A percentile compares a stretch with the other conserved stretches of the same genome.
Conservation (phyloP, 2,329 filamentous ascomycete genomes). For the Rhynchosporium secalis region DNA sequence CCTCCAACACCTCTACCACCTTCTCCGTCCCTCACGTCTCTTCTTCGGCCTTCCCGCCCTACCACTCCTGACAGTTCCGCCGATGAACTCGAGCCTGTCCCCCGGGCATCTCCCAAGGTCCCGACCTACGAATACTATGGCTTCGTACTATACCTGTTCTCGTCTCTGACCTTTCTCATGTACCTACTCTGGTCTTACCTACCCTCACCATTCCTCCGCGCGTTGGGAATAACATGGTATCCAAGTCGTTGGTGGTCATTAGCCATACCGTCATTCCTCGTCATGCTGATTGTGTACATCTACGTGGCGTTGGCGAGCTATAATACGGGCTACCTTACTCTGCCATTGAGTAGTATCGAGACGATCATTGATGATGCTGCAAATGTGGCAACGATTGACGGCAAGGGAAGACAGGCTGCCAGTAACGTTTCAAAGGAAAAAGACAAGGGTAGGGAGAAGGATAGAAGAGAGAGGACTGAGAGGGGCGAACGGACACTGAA, state of each 20-base stretch:
- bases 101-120: conserved; percentile 85
- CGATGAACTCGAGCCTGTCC: conserved; percentile 75
- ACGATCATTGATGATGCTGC: conserved; percentile 90
- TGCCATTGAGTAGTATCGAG: conserved; percentile 77
- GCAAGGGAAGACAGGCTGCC: conserved; percentile 56
- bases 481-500: conserved; percentile 25
- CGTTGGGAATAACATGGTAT: conserved; percentile 93
- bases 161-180: conserved; percentile 74
- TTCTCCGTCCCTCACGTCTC: conserved; percentile 86
- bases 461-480: conserved; percentile 37
- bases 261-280: conserved; percentile 85
- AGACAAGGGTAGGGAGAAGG: conserved; percentile 43
- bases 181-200: conserved; percentile 78
- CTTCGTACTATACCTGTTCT: conserved; percentile 93
- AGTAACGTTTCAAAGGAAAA: conserved; percentile 37
- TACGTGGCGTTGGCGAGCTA: conserved; percentile 90
- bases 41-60: conserved; percentile 86
- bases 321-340: conserved; percentile 85
- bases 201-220: conserved; percentile 86
- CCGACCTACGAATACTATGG: conserved; percentile 99
- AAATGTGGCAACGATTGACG: conserved; percentile 79
- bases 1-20: conserved; percentile 94
- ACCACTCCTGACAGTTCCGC: conserved; percentile 92
- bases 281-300: conserved; percentile 86
- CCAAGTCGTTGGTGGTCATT: conserved; percentile 98